A percentile compares a stretch with the other conserved stretches of the same genome.
Conservation (phyloP, 2,329 filamentous ascomycete genomes). For the Penicillium sp. region DNA sequence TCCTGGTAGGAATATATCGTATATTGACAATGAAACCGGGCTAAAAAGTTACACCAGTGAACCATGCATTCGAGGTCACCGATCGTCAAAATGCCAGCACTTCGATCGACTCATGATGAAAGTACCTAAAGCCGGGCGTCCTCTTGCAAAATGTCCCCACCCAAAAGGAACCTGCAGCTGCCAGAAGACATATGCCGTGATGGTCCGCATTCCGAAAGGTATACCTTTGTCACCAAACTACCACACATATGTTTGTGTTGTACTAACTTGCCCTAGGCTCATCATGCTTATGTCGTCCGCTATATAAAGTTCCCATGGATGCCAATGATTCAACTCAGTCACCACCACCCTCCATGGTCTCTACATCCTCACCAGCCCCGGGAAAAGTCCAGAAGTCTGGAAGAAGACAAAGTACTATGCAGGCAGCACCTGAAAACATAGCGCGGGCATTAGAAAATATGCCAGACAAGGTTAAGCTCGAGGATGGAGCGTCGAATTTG, state of each 20-base stretch:
- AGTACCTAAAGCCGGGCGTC: slow-evolving; percentile 50
- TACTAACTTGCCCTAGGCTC: slow-evolving; percentile 34
- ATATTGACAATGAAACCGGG: background rate
- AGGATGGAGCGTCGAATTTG: slow-evolving; percentile 17
- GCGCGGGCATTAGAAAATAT: slow-evolving; percentile 35
- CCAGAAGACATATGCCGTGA: slow-evolving; percentile 44
- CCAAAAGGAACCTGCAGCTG: slow-evolving; percentile 45
- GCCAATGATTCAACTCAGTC: slow-evolving; percentile 17
- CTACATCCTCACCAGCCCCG: slow-evolving; percentile 28
- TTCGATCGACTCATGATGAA: slow-evolving; percentile 52
- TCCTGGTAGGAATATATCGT: slow-evolving; percentile 41
- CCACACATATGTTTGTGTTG: background rate
- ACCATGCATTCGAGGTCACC: slow-evolving; percentile 50
- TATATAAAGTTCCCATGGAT: slow-evolving; percentile 39
- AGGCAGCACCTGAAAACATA: slow-evolving; percentile 37
- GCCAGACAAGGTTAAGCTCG: slow-evolving; percentile 25
- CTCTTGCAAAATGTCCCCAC: slow-evolving; percentile 50
- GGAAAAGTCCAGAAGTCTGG: slow-evolving; percentile 39
- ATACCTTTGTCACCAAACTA: background rate
- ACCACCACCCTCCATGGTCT: slow-evolving; percentile 15
- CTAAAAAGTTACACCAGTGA: slow-evolving; percentile 37
- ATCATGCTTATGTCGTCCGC: slow-evolving; percentile 43
- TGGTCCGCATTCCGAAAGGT: slow-evolving; percentile 49
- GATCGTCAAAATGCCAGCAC: slow-evolving; percentile 52
- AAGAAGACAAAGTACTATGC: slow-evolving; percentile 35